A percentile compares a stretch with the other conserved stretches of the same genome.
Evolutionary conservation across 23 red algal genomes (phyloP).

Genomic region (Gracilaria domingensis): DNA sequence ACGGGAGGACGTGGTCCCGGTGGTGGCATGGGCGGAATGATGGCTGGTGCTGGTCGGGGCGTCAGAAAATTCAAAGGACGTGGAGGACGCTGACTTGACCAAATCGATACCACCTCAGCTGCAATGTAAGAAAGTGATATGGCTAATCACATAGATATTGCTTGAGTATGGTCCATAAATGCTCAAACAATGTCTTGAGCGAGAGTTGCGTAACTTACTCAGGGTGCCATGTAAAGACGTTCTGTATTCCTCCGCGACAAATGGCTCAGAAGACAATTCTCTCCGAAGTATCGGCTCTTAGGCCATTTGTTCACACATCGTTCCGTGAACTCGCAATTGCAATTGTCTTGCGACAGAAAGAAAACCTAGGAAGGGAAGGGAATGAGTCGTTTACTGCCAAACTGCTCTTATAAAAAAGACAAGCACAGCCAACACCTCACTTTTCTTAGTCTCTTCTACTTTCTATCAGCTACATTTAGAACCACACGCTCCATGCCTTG

Average conservation of each 20-base stretch:
- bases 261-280: no score
- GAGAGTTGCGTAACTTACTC: no score
- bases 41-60: conserved; percentile 71
- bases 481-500: not conserved
- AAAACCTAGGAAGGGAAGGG: not conserved
- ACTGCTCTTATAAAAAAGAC: not conserved
- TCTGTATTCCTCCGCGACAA: no score
- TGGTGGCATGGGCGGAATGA: conserved; percentile 80
- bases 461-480: not conserved
- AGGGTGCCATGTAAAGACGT: no score
- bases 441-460: not conserved
- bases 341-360: not conserved
- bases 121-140: not conserved
- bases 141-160: not conserved
- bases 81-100: conserved; percentile 42
- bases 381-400: not conserved
- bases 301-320: no score
- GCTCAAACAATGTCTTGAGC: no score
- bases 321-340: no score
- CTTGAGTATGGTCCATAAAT: no score
- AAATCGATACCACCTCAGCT: not conserved
- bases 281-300: no score
- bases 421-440: not conserved
- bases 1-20: conserved; percentile 17
- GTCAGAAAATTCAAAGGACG: conserved; percentile 67